Evolutionary conservation across 2,329 filamentous ascomycete species (phyloP), one percentile per base, ranked within the genome.

Genomic region (Arthrobotrys musiformis): DNA sequence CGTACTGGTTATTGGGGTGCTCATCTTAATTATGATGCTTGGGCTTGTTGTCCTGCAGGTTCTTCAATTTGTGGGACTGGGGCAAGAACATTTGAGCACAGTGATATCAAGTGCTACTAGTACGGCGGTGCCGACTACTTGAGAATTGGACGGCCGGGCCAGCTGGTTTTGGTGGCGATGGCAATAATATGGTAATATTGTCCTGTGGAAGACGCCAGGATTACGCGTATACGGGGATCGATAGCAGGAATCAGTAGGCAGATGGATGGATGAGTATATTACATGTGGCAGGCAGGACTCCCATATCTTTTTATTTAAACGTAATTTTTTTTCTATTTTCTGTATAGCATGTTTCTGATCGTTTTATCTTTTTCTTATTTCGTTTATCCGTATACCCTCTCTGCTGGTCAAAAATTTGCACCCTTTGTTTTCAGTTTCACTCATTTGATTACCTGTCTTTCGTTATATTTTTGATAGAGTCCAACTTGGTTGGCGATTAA

Each of bases 31-130:
- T 33, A 13, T 67, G 17, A 35, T 54, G 26, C 7, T 56, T 24
- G 33, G 50, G 24, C 37, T 56, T 19, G 15, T 64, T 4, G 42
- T 64, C 26, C 60, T 64, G 19, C 60, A 64, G 17, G 60, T 48
- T 1, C 26, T 64, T 2, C 60, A 64, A 19, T 48, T 64, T 8
- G 60, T 35, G 28, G 60, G 60, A 4, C 37, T 64, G 17, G 60
- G 60, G 11, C 37, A 48, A 30, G 40, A 6, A 3, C 54, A 26
- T n/a, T 22, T 33, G 6, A 40, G 28, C 28, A 7, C 28, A 4
- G 11, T 26, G 9, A 33, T 30, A 9, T 15, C 48, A 15, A 19
- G 15, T n/a, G 19, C 40, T n/a, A n/a, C n/a, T n/a, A n/a, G n/a
- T n/a, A n/a, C n/a, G n/a, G n/a, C n/a, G n/a, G n/a, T n/a, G n/a